phyloP scores from a whole-genome alignment of 23 red algal genomes.

The Gracilaria domingensis region DNA sequence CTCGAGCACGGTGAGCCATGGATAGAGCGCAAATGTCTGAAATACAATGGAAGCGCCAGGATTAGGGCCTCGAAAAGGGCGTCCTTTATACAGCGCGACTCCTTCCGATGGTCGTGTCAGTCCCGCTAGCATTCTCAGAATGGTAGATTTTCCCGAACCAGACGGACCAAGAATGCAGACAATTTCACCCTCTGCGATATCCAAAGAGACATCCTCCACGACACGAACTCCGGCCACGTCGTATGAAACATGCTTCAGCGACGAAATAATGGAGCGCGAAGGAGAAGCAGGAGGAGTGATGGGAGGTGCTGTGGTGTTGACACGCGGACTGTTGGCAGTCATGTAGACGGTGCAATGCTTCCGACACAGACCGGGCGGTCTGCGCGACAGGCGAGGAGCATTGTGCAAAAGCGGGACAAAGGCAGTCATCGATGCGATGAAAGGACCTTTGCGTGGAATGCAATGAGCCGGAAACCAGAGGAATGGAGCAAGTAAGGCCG shows the following conservation, averaged over 20 bases:
- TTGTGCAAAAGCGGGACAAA: constrained; percentile 8
- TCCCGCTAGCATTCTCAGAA: constrained; percentile 92
- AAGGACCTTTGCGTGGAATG: background rate
- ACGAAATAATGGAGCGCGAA: constrained; percentile 56
- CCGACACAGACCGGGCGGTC: background rate
- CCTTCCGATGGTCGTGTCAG: constrained; percentile 82
- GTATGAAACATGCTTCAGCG: constrained; percentile 70
- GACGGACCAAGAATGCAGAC: constrained; percentile 93
- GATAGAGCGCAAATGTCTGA: constrained; percentile 98
- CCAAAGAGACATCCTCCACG: constrained; percentile 75
- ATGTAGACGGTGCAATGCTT: constrained; percentile 1
- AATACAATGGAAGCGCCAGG: constrained; percentile 93
- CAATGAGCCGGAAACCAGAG: background rate
- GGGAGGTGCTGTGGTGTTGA: constrained; percentile 8
- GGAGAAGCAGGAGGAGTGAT: background rate
- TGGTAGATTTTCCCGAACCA: constrained; percentile 96
- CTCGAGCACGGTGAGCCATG: constrained; percentile 97
- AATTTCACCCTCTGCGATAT: constrained; percentile 87
- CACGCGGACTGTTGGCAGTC: constrained; percentile 27
- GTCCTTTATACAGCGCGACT: constrained; percentile 73
- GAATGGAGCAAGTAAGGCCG: background rate
- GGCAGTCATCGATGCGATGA: constrained; percentile 12
- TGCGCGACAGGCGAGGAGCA: background rate
- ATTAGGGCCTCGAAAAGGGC: constrained; percentile 86
- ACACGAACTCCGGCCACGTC: constrained; percentile 71